Evolutionary conservation across 177 flowering plant genomes (phyloP), one percentile per base, ranked within the genome.

Genomic region (Vitis hybrid): DNA sequence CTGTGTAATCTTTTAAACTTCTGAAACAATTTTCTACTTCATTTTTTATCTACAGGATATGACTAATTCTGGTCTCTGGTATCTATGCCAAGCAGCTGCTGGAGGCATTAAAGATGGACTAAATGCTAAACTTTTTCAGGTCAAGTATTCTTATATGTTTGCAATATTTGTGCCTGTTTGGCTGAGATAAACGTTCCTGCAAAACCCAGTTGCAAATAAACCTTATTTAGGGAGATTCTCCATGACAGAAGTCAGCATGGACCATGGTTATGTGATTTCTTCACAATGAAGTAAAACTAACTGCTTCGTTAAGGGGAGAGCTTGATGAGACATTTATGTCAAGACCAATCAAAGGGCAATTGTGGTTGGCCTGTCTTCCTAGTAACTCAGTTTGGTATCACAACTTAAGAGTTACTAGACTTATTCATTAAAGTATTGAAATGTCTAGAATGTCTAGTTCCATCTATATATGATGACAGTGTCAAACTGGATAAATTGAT

Each of bases 21-120:
- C 6, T 55, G 1, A 49, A 19, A 10, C 64, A 24, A 50, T 56
- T 56, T 11, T 67, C 27, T 16, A 64, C 21, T 59, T 19, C 64
- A 48, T 70, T 18, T 30, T 78, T 49, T 35, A 3, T 46, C 35
- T 66, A 11, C 82, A 89, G 94, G 92, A 90, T 75, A 32, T 74
- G 52, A 69, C 80, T 18, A 76, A 76, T 67, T 75, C 91, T 9
- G 93, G 91, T 73, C 83, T 91, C 52, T 82, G 79, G 87, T 80
- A 91, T 80, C 85, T 91, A n/a, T 88, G 94, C 79, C 88, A 90
- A 81, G 60, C 68, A 24, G 89, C 92, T 68, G 89, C 92, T 68
- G 89, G 68, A 56, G 86, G 82, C 51, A 64, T 79, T 72, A 79
- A 84, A 77, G 86, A 82, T 74, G 86, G 86, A 13, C 30, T 68